phyloP scores from a whole-genome alignment of 805 yeast genomes.

The Saturnispora serradocipensis region DNA sequence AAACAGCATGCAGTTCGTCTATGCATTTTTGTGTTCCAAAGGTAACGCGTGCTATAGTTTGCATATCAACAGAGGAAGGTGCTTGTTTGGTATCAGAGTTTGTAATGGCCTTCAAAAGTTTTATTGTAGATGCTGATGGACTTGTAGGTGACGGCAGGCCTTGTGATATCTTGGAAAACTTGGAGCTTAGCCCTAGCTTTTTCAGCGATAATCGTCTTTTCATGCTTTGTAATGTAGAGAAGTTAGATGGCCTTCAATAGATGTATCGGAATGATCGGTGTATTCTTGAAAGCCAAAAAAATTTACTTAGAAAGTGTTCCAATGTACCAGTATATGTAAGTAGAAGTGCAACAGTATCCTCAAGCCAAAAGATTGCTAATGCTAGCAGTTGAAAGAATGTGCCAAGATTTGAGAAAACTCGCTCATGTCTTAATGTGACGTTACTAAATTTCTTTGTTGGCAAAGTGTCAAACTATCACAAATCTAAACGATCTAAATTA shows the following conservation, averaged over 20 bases:
- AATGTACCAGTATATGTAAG: neutral
- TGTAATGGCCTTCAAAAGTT: neutral
- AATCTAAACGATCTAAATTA: neutral
- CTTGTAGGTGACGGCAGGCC: neutral
- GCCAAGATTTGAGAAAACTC: neutral
- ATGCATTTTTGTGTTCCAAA: neutral
- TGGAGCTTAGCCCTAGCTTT: neutral
- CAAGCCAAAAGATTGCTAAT: neutral
- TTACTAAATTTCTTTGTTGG: neutral
- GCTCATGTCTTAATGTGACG: neutral
- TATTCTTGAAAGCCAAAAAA: neutral
- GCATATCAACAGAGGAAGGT: slow-evolving; percentile 7
- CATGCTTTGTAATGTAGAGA: neutral
- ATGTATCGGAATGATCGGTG: neutral
- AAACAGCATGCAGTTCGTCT: neutral
- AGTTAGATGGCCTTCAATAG: neutral
- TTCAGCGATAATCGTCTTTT: slow-evolving; percentile 2
- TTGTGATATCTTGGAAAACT: slow-evolving; percentile 2
- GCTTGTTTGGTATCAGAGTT: slow-evolving; percentile 2
- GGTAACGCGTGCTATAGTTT: slow-evolving; percentile 2
- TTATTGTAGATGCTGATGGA: neutral
- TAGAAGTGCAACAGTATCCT: neutral
- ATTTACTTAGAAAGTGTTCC: neutral
- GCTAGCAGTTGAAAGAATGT: neutral
- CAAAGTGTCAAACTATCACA: neutral